A percentile compares a stretch with the other conserved stretches of the same genome.
Evolutionary conservation across 371 early-diverging fungal species (phyloP).

Genomic region (Saksenaea oblongispora): DNA sequence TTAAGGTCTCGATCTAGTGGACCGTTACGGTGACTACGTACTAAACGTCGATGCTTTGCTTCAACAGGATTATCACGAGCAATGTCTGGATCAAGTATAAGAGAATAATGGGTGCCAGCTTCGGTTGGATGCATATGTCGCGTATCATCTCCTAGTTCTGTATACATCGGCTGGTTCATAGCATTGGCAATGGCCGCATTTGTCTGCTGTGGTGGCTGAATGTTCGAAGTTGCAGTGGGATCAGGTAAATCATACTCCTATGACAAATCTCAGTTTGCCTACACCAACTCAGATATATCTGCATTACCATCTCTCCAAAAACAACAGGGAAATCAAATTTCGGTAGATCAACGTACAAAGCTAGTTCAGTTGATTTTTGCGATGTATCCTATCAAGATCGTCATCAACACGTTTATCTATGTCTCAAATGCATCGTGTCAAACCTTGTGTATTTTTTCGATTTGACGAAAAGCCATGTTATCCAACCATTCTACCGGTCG

Average conservation of each 20-base stretch:
- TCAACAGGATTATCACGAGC: conserved; percentile 89
- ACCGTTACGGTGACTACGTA: conserved; percentile 89
- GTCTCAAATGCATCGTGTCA: neutral
- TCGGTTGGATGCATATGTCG: conserved; percentile 17
- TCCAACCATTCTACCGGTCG: conserved; percentile 90
- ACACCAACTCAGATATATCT: neutral
- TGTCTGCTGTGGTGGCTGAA: conserved; percentile 11
- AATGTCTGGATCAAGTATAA: conserved; percentile 73
- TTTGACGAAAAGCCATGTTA: conserved; percentile 79
- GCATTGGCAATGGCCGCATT: conserved; percentile 33
- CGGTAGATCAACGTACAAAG: conserved; percentile 86
- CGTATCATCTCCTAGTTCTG: neutral
- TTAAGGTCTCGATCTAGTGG: conserved; percentile 91
- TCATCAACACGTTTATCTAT: neutral
- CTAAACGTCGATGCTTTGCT: conserved; percentile 92
- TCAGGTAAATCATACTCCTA: conserved; percentile 38
- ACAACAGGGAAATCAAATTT: conserved; percentile 94
- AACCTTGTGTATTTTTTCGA: conserved; percentile 78
- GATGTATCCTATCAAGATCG: conserved; percentile 48
- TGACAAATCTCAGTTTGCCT: neutral
- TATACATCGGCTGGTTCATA: conserved; percentile 32
- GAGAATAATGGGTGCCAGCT: conserved; percentile 27
- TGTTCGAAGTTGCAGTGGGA: conserved; percentile 16
- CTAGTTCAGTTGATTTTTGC: conserved; percentile 56
- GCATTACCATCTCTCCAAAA: conserved; percentile 74